Evolutionary conservation across 768 basidiomycete species (phyloP).

Genomic region (Termitomyces bulborhizus): DNA sequence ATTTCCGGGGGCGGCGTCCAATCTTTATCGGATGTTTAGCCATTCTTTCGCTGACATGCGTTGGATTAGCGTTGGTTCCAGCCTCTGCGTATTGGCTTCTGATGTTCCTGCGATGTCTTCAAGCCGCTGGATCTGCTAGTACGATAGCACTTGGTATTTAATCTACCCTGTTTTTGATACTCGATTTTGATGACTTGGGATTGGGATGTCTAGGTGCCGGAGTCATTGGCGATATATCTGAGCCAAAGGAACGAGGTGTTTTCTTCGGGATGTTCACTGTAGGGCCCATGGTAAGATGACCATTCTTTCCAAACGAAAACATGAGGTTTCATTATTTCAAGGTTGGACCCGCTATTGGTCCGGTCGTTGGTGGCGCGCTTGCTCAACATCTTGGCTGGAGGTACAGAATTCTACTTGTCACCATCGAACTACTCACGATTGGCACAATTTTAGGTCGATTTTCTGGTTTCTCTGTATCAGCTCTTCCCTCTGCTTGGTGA

Average conservation of each 20-base stretch:
- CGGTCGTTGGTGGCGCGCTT: constrained; percentile 54
- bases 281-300: constrained; percentile 48
- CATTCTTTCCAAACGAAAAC: background rate
- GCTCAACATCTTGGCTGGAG: constrained; percentile 60
- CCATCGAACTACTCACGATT: background rate
- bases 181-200: background rate
- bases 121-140: constrained; percentile 75
- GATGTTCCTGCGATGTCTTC: constrained; percentile 72
- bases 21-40: constrained; percentile 58
- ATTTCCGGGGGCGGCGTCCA: constrained; percentile 56
- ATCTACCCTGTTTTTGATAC: background rate
- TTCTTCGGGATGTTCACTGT: constrained; percentile 64
- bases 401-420: constrained; percentile 19
- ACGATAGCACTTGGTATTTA: constrained; percentile 62
- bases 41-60: constrained; percentile 58
- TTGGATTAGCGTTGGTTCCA: constrained; percentile 47
- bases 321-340: constrained; percentile 17
- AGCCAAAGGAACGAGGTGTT: constrained; percentile 65
- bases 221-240: constrained; percentile 73
- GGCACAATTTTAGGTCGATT: constrained; percentile 35
- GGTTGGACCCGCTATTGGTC: constrained; percentile 57
- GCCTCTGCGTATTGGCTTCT: constrained; percentile 69
- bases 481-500: constrained; percentile 36
- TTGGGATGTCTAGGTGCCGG: constrained; percentile 47
- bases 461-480: constrained; percentile 59